Conservation (phyloP, 2,329 filamentous ascomycete genomes). For the Ophiocordyceps camponoti-saundersi region DNA sequence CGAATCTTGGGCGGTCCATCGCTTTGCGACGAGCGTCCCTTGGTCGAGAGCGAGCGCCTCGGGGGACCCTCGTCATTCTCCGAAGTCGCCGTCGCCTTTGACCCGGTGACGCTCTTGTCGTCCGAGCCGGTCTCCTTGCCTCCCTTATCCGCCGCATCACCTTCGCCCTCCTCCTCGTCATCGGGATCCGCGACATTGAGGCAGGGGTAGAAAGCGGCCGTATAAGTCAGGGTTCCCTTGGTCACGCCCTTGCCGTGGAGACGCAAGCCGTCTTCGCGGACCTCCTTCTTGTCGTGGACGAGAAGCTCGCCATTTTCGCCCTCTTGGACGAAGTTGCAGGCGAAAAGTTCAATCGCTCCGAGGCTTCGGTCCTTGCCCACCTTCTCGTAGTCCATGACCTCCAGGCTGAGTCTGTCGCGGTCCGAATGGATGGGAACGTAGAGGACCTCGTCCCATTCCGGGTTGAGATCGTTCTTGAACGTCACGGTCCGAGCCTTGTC, state of each 20-base stretch:
- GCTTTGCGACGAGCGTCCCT: constrained; percentile 15
- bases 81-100: constrained; percentile 11
- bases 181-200: constrained; percentile 80
- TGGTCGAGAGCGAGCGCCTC: constrained; percentile 19
- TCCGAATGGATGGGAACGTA: constrained; percentile 80
- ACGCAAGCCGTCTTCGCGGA: constrained; percentile 49
- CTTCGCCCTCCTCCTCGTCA: constrained; percentile 52
- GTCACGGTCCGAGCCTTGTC: constrained; percentile 88
- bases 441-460: constrained; percentile 88
- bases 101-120: constrained; percentile 21
- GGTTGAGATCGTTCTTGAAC: constrained; percentile 88
- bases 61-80: constrained; percentile 10
- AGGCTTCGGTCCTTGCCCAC: constrained; percentile 81
- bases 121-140: constrained; percentile 1
- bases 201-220: constrained; percentile 77
- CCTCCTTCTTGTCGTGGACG: constrained; percentile 58
- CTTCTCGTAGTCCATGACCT: constrained; percentile 94
- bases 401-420: constrained; percentile 70
- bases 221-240: constrained; percentile 73
- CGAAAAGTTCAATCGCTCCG: constrained; percentile 61
- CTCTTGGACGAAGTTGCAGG: constrained; percentile 63
- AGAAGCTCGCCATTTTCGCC: constrained; percentile 67
- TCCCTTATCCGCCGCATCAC: constrained; percentile 48
- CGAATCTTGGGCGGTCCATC: constrained; percentile 57
- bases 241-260: constrained; percentile 54